Conservation (phyloP, 2,329 filamentous ascomycete species). For the Fusarium caatingaense region DNA sequence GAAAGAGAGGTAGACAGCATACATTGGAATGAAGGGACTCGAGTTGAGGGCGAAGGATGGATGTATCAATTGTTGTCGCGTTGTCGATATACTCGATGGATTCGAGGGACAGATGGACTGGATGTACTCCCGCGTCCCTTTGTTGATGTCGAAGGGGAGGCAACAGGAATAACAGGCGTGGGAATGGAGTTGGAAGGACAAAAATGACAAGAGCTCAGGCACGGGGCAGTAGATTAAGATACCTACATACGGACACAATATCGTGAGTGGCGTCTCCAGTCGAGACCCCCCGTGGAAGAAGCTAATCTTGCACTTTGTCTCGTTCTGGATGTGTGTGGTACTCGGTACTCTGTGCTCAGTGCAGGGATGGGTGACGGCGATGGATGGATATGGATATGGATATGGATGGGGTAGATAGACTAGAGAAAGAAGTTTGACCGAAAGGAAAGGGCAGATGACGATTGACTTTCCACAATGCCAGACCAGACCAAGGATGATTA, state of each 20-base stretch:
- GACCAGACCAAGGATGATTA: slow-evolving; percentile 2
- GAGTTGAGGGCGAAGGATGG: not conserved
- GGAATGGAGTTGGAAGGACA: slow-evolving; percentile 19
- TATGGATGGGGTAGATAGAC: not conserved
- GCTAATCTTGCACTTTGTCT: slow-evolving; percentile 37
- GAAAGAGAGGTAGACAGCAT: not conserved
- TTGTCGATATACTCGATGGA: slow-evolving; percentile 22
- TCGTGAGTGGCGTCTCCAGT: slow-evolving; percentile 35
- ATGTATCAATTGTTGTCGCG: slow-evolving; percentile 3
- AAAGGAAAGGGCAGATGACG: slow-evolving; percentile 6
- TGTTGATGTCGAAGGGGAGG: not conserved
- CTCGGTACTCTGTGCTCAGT: slow-evolving; percentile 23
- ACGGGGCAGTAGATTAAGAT: slow-evolving; percentile 7
- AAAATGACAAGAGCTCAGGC: slow-evolving; percentile 14
- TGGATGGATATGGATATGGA: slow-evolving; percentile 2
- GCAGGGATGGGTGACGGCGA: slow-evolving; percentile 28
- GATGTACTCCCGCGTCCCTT: slow-evolving; percentile 6
- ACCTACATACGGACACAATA: slow-evolving; percentile 1
- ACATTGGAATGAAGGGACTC: not conserved
- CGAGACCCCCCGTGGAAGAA: slow-evolving; percentile 20
- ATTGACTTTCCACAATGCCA: not conserved
- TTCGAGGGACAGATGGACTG: slow-evolving; percentile 11
- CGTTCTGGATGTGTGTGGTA: slow-evolving; percentile 31
- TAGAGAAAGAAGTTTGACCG: slow-evolving; percentile 13
- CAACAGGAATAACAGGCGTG: not conserved